Evolutionary conservation across 768 basidiomycete genomes (phyloP).

Genomic region (Omphalotus guepiniiformis): DNA sequence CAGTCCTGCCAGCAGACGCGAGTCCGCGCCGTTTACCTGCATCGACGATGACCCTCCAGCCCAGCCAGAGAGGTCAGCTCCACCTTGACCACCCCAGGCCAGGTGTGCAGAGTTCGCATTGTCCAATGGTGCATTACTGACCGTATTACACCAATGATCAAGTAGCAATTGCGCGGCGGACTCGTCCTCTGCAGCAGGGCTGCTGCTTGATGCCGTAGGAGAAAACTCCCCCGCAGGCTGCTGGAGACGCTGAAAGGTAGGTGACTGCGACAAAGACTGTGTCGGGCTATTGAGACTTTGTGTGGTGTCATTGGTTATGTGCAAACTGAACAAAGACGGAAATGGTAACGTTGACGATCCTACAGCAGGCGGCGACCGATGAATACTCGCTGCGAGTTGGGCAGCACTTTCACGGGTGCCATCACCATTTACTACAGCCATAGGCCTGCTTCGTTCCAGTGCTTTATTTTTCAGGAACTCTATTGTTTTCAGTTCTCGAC

Average conservation of each 20-base stretch:
- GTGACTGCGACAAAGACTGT: conserved; percentile 29
- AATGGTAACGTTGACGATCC: conserved; percentile 28
- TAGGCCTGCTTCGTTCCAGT: conserved; percentile 40
- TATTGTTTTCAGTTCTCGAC: conserved; percentile 79
- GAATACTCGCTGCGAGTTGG: conserved; percentile 47
- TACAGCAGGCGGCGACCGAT: conserved; percentile 33
- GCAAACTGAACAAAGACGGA: conserved; percentile 20
- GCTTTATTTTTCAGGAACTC: conserved; percentile 74
- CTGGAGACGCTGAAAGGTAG: conserved; percentile 60
- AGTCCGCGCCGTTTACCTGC: conserved; percentile 34
- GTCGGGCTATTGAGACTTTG: conserved; percentile 18
- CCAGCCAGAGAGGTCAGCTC: conserved; percentile 59
- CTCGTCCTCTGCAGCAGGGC: conserved; percentile 64
- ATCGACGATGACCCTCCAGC: conserved; percentile 17
- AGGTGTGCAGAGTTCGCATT: conserved; percentile 40
- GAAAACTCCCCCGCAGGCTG: conserved; percentile 47
- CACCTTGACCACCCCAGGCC: conserved; percentile 59
- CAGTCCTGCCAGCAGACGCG: conserved; percentile 41
- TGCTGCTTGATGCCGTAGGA: conserved; percentile 66
- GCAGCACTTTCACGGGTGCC: conserved; percentile 39
- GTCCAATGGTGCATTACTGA: conserved; percentile 62
- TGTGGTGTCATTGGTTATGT: neutral
- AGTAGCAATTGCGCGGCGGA: conserved; percentile 71
- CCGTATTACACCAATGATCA: conserved; percentile 83
- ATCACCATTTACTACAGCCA: conserved; percentile 23